Evolutionary conservation across 805 yeast genomes (phyloP), one percentile per base, ranked within the genome.

Genomic region (Metschnikowia santaceciliae): DNA sequence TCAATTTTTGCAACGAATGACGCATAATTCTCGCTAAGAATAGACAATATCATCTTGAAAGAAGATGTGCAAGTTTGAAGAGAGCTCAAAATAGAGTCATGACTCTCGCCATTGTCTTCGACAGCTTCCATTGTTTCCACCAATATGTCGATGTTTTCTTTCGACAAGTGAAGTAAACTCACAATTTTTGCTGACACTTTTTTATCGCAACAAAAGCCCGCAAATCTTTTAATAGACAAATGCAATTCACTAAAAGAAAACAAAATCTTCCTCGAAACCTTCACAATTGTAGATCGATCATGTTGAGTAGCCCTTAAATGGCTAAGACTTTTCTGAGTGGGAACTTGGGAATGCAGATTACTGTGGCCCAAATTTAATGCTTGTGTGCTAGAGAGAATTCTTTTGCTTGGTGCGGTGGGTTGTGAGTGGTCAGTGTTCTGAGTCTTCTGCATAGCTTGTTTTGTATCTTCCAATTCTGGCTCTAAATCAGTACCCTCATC

Each of bases 201-300:
- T 52, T 80, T 80, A 51, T 82, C 86, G 13, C 71, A 66, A 54
- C 86, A 82, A 53, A 81, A 82, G 0, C 83, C 78, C 6, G 83
- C 75, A 49, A 83, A 74, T 49, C 82, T 72, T 55, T 83, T 70
- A 8, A 84, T 70, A 4, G 81, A 79, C 34, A 82, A 77, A 54
- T 83, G 88, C 37, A 85, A 74, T 61, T 85, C 89, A 41, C 84
- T 80, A 49, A 83, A 78, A 2, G 87, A 73, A 61, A 82, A 83
- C 10, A 83, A 62, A 11, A 86, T 64, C 56, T 84, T 86, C 50
- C 88, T 70, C n/a, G 85, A 78, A 1, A 74, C 79, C 54, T 72
- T 79, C 15, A 75, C 65, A 2, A 70, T 57, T 2, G 66, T 54
- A 4, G 58, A 38, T 2, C 62, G 26, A 20, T 60, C 60, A 44